phyloP scores from a whole-genome alignment of 2,329 filamentous ascomycete genomes.

The Cordyceps cicadae region DNA sequence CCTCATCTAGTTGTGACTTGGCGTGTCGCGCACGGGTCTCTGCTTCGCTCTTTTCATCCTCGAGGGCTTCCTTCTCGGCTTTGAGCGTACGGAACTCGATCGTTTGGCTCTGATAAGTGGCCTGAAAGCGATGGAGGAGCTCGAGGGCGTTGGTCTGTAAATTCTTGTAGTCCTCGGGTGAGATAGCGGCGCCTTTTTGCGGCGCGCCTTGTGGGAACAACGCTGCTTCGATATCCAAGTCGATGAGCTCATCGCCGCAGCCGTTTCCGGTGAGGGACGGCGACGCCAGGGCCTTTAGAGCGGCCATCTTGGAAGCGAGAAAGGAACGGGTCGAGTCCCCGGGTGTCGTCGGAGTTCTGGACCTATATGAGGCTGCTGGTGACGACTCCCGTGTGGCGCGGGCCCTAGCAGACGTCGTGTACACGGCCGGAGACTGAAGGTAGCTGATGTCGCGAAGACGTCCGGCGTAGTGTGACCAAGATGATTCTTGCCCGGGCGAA shows the following conservation, averaged over 20 bases:
- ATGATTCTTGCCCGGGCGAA: constrained; percentile 20
- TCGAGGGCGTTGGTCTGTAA: constrained; percentile 50
- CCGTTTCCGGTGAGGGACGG: constrained; percentile 18
- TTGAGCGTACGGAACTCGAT: constrained; percentile 41
- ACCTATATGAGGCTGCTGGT: constrained; percentile 21
- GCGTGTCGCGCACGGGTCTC: constrained; percentile 44
- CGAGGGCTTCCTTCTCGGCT: constrained; percentile 44
- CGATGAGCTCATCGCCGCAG: constrained; percentile 45
- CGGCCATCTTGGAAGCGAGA: constrained; percentile 37
- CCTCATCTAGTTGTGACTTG: constrained; percentile 51
- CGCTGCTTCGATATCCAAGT: constrained; percentile 45
- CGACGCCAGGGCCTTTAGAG: constrained; percentile 25
- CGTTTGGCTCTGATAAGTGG: constrained; percentile 48
- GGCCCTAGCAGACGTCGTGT: constrained; percentile 6
- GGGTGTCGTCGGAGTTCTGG: constrained; percentile 13
- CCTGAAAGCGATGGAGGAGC: constrained; percentile 48
- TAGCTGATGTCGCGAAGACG: constrained; percentile 7
- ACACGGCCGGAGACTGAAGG: constrained; percentile 1
- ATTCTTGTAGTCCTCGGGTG: constrained; percentile 52
- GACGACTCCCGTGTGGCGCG: constrained; percentile 6
- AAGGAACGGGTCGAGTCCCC: constrained; percentile 35
- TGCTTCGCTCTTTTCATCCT: constrained; percentile 49
- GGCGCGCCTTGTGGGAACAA: constrained; percentile 42
- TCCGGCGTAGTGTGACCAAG: constrained; percentile 14
- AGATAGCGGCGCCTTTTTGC: constrained; percentile 41